phyloP scores from a whole-genome alignment of 2,329 filamentous ascomycete genomes.

The Domatiomyces catenatus region DNA sequence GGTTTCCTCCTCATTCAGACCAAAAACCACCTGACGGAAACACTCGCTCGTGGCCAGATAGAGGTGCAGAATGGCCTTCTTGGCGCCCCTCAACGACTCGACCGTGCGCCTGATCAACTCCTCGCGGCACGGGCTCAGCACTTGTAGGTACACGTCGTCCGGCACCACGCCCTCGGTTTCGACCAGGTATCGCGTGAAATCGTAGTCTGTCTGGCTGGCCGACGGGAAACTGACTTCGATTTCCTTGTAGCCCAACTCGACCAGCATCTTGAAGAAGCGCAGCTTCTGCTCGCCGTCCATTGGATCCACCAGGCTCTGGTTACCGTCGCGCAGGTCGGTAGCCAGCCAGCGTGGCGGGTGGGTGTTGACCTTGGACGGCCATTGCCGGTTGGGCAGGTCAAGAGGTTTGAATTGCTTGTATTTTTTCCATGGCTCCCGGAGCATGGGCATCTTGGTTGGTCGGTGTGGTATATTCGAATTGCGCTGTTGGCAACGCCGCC shows the following conservation, averaged over 20 bases:
- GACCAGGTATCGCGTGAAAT: conserved; percentile 77
- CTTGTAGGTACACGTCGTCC: conserved; percentile 82
- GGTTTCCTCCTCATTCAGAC: conserved; percentile 67
- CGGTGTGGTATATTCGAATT: no score
- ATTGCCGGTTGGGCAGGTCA: conserved; percentile 43
- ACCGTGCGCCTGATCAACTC: conserved; percentile 84
- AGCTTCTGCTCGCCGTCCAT: conserved; percentile 97
- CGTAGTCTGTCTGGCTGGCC: conserved; percentile 86
- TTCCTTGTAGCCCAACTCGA: conserved; percentile 87
- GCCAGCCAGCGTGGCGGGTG: conserved; percentile 84
- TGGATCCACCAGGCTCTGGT: conserved; percentile 82
- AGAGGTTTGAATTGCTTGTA: conserved; percentile 33
- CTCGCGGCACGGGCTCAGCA: conserved; percentile 78
- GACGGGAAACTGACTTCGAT: conserved; percentile 95
- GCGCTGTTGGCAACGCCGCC: no score
- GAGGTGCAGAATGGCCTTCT: conserved; percentile 88
- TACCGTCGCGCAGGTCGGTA: conserved; percentile 78
- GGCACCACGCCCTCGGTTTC: conserved; percentile 71
- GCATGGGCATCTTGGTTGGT: conserved; percentile 13
- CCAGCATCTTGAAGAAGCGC: conserved; percentile 87
- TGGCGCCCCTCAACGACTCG: conserved; percentile 72
- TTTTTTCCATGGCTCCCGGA: conserved; percentile 35
- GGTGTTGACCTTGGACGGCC: conserved; percentile 67
- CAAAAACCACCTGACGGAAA: conserved; percentile 83
- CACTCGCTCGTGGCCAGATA: conserved; percentile 94